phyloP scores from a whole-genome alignment of 2,329 filamentous ascomycete species.

The Fusarium drepaniforme region DNA sequence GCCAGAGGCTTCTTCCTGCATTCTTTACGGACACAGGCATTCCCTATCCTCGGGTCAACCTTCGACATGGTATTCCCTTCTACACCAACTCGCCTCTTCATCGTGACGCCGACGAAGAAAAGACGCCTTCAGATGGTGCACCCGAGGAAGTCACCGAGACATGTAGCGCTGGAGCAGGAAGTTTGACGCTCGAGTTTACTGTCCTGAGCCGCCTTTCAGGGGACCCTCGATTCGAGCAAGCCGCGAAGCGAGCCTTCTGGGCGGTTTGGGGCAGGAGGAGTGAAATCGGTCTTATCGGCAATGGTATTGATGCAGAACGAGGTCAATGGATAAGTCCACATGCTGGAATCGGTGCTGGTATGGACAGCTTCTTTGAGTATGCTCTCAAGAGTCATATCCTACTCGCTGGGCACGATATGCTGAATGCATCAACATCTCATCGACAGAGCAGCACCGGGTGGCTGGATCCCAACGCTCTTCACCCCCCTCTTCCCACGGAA shows the following conservation, averaged over 20 bases:
- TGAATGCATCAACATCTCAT: conserved; percentile 59
- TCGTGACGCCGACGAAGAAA: conserved; percentile 55
- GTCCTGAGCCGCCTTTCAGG: conserved; percentile 90
- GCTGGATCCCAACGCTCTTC: conserved; percentile 75
- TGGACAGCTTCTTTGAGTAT: conserved; percentile 99
- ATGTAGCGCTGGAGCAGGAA: conserved; percentile 96
- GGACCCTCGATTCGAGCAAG: conserved; percentile 87
- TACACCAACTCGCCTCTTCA: conserved; percentile 89
- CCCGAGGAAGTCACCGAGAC: conserved; percentile 87
- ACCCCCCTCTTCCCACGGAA: conserved; percentile 70
- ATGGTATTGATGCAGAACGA: conserved; percentile 91
- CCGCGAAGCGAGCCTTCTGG: conserved; percentile 95
- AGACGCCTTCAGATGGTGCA: conserved; percentile 50
- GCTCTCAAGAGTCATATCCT: conserved; percentile 94
- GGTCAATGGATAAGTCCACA: conserved; percentile 90
- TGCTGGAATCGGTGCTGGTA: conserved; percentile 94
- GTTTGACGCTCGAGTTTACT: conserved; percentile 92
- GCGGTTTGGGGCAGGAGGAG: conserved; percentile 93
- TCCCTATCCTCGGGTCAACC: conserved; percentile 93
- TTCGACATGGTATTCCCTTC: conserved; percentile 91
- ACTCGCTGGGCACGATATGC: conserved; percentile 78
- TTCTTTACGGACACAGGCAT: conserved; percentile 93
- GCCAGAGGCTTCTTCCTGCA: conserved; percentile 85
- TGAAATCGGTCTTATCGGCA: conserved; percentile 87
- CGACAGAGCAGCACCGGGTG: conserved; percentile 56